Base-by-base conservation (phyloP, 352 stramenopile genomes). In the Pythium apleroticum region DNA sequence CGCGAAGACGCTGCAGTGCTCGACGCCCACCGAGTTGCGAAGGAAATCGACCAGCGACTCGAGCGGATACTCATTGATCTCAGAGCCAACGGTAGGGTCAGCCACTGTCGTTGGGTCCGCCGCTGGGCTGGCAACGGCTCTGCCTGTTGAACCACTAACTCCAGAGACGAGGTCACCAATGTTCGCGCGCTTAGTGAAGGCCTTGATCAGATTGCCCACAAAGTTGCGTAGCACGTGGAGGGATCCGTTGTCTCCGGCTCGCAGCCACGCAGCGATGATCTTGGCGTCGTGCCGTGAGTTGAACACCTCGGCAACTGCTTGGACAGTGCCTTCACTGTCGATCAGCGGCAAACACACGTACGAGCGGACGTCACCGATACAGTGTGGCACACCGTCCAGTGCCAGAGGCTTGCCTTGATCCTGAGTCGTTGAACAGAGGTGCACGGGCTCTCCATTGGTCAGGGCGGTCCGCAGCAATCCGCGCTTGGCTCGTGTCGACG, bases 281-380 rank as follows among this genome's bases (percentile, higher is more conserved):
- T 72, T 60, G 3, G 66, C 52, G 50, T 80, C 72, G 22, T 89
- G 73, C 19, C 77, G 78, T 4, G 80, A 80, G 67, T 91, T 91
- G 66, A 86, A 89, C 41, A 92, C 66, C 68, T 92, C 80, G 12
- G 84, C 81, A 28, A 90, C 73, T 12, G 76, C 83, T 53, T 79
- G 79, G 30, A 89, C 77, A 9, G 37, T 74, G 24, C 71, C 78
- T 15, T 74, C 70, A 35, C 73, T 76, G 62, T 92, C 79, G 31
- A 84, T 71, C 2, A 92, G 78, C n/a, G 83, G 83, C 30, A 90
- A 58, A 52, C 83, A 92, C 28, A 92, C 56, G 64, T 90, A 90
- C 3, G 81, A 88, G 60, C 82, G 76, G 5, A 89, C 45, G n/a
- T 83, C 61, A 24, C 52, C 71, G 37, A 77, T 75, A 12, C 70